Evolutionary conservation across 2,329 filamentous ascomycete genomes (phyloP), one percentile per base, ranked within the genome.

Genomic region (Colletotrichum somersetense): DNA sequence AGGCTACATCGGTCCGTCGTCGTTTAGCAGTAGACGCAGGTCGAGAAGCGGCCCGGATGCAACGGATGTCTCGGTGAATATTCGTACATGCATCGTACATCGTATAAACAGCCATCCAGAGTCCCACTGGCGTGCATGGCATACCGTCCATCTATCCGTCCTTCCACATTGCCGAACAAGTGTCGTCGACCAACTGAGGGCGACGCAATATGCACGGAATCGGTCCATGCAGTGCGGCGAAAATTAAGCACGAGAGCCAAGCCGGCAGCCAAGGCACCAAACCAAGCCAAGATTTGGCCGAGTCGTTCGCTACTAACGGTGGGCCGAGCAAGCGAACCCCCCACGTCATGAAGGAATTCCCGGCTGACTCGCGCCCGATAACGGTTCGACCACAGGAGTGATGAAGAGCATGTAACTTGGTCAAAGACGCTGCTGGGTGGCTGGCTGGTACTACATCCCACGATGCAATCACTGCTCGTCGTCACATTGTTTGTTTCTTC

Each of bases 171-270:
- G 44, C 18, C 23, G 42, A 35, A 46, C 46, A 61, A 46, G 40
- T 56, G 69, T 69, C 66, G 69, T 69, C 56, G 59, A 61, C 61
- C 26, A 18, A 30, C 14, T 42, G 30, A 33, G 42, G 48, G 35
- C 55, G 50, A 20, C 10, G 42, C 6, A 18, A 18, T 42, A 26
- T 61, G 55, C 67, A 70, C 55, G 55, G 55, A 38, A 14, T 30
- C 26, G 26, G 55, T 30, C 69, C 69, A 72, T 72, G 69, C 52
- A 69, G 61, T 72, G 69, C 66, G 69, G 69, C 69, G 69, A 69
- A 69, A 72, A 72, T 26, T 38, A 72, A 72, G 69, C 69, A 72
- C 62, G 48, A 50, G 46, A 50, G 69, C 69, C 69, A 72, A 72
- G 69, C 35, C 69, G 69, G 69, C 66, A 72, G 69, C 69, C 69